Conservation (phyloP, 2,329 filamentous ascomycete species). For the Stemphylium lycopersici region DNA sequence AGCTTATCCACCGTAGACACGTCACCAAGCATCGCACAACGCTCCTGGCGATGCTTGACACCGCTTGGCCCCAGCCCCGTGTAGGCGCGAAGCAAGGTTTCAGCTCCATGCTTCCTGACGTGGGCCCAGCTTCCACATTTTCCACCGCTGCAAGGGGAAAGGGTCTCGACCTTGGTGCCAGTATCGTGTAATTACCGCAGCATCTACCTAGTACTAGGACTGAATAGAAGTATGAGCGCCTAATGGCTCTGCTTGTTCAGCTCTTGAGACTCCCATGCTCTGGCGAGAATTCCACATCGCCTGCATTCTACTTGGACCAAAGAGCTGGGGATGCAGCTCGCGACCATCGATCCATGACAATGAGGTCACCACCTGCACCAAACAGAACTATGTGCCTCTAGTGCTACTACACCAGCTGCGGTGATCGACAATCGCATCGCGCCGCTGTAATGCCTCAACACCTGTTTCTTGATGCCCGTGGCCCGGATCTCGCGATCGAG, state of each 20-base stretch:
- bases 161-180: not conserved
- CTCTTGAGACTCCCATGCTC: no score
- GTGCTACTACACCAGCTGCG: not conserved
- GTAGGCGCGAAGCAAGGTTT: constrained; percentile 17
- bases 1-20: constrained; percentile 21
- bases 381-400: not conserved
- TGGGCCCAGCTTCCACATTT: constrained; percentile 15
- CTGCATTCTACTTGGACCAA: not conserved
- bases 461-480: not conserved
- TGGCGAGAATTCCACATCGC: not conserved
- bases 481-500: not conserved
- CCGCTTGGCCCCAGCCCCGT: constrained; percentile 24
- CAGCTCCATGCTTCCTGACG: constrained; percentile 26
- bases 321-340: no score
- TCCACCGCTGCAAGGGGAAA: not conserved
- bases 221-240: no score
- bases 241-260: no score
- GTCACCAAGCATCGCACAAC: constrained; percentile 33
- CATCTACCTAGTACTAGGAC: not conserved
- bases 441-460: not conserved
- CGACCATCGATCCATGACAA: not conserved
- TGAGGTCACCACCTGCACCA: not conserved
- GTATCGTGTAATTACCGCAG: not conserved
- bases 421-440: not conserved
- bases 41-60: constrained; percentile 31